These are phyloP conservation scores for Neonectria sp. DNA, from an alignment of 2,329 filamentous ascomycete species.

Conservation along the genomic window DNA sequence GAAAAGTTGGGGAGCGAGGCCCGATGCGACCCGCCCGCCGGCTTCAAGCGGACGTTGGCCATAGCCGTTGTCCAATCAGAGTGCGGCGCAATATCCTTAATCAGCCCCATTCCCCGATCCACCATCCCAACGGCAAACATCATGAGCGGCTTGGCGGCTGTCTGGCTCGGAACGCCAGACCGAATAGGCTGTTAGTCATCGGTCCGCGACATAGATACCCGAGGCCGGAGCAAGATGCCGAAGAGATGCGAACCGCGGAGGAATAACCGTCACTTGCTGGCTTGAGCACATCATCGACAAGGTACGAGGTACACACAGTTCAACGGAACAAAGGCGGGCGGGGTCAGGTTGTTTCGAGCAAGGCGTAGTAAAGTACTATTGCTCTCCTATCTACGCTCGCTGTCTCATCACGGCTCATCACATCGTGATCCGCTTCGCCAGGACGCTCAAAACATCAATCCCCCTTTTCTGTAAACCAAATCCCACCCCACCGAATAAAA, in stretches of 20 bases:
- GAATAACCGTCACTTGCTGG: neutral
- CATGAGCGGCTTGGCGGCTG: constrained; percentile 18
- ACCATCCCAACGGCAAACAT: constrained; percentile 21
- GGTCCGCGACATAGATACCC: constrained; percentile 16
- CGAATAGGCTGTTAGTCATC: constrained; percentile 35
- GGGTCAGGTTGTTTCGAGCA: constrained; percentile 26
- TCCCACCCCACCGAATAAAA: constrained; percentile 49
- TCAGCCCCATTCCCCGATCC: constrained; percentile 34
- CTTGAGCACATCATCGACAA: neutral
- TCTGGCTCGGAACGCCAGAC: constrained; percentile 20
- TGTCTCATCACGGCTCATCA: constrained; percentile 40
- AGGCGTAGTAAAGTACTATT: constrained; percentile 41
- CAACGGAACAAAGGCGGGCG: constrained; percentile 9
- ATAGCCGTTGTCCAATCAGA: constrained; percentile 40
- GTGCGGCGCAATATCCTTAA: constrained; percentile 37
- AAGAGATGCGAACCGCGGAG: neutral
- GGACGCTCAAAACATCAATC: constrained; percentile 45
- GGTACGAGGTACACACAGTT: neutral
- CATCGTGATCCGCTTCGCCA: constrained; percentile 36
- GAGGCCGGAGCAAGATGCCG: constrained; percentile 23
- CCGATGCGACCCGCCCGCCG: constrained; percentile 45
- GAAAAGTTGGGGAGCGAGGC: constrained; percentile 47
- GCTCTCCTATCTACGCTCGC: constrained; percentile 45
- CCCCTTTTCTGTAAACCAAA: constrained; percentile 43
- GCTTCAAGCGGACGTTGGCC: constrained; percentile 33